phyloP scores from a whole-genome alignment of 805 yeast species.

The Saccharomycopsis javanensis region DNA sequence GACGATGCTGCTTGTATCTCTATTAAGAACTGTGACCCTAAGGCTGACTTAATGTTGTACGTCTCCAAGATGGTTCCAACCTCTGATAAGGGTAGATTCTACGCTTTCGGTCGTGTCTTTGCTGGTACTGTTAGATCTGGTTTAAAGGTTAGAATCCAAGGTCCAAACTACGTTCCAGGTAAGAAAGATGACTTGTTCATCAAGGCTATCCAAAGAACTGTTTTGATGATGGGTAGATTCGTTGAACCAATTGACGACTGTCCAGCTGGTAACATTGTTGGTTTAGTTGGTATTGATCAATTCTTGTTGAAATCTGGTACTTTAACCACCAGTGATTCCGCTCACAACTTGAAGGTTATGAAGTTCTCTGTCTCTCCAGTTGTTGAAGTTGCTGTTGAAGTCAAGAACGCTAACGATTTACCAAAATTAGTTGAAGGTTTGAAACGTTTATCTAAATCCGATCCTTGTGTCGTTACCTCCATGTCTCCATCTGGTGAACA shows the following conservation, averaged over 20 bases:
- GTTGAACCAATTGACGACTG: constrained; percentile 98
- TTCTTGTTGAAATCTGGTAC: constrained; percentile 99
- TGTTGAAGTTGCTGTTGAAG: constrained; percentile 99
- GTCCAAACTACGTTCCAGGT: constrained; percentile 99
- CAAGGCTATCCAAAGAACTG: constrained; percentile 98
- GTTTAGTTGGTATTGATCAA: constrained; percentile 99
- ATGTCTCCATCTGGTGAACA: constrained; percentile 97
- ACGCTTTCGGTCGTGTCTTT: constrained; percentile 99
- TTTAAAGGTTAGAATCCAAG: constrained; percentile 99
- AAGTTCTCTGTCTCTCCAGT: constrained; percentile 99
- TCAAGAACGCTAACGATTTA: constrained; percentile 97
- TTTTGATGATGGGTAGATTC: constrained; percentile 98
- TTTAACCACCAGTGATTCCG: constrained; percentile 88
- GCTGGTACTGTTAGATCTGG: constrained; percentile 99
- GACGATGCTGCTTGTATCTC: constrained; percentile 86
- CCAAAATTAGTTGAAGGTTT: constrained; percentile 99
- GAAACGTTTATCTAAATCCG: constrained; percentile 98
- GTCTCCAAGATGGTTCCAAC: constrained; percentile 99
- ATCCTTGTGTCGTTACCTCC: constrained; percentile 89
- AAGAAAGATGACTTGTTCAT: constrained; percentile 95
- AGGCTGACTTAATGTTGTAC: constrained; percentile 96
- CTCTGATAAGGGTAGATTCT: constrained; percentile 99
- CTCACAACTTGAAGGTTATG: constrained; percentile 99
- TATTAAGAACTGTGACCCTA: constrained; percentile 97
- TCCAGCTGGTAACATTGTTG: constrained; percentile 99